These are phyloP conservation scores for Polychaeton citri DNA, from an alignment of 2,329 filamentous ascomycete genomes.

Conservation along the genomic window DNA sequence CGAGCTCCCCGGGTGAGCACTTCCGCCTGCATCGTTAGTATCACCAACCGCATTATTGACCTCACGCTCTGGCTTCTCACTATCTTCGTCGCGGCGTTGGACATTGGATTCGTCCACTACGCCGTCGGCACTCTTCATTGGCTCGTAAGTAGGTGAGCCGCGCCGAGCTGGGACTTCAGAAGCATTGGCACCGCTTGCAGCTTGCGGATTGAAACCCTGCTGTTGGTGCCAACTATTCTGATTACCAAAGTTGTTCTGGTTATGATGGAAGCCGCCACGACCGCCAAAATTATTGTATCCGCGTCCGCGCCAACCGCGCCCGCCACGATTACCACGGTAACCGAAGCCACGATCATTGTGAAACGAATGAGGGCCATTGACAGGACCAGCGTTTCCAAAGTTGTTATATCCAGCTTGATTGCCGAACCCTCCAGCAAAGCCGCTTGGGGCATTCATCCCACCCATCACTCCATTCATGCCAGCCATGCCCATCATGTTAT, in stretches of 20 bases:
- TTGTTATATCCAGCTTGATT: slow-evolving; percentile 39
- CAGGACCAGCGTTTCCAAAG: slow-evolving; percentile 25
- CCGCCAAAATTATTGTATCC: slow-evolving; percentile 8
- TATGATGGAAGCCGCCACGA: slow-evolving; percentile 3
- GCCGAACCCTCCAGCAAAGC: slow-evolving; percentile 31
- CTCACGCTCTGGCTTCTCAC: slow-evolving; percentile 12
- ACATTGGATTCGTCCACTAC: slow-evolving; percentile 4
- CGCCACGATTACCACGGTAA: slow-evolving; percentile 41
- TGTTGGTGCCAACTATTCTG: slow-evolving; percentile 7
- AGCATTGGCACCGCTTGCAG: slow-evolving; percentile 2
- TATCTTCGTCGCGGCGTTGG: slow-evolving; percentile 5
- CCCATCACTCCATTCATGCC: slow-evolving; percentile 54
- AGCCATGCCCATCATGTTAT: slow-evolving; percentile 39
- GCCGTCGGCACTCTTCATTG: slow-evolving; percentile 9
- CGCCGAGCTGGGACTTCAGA: slow-evolving; percentile 8
- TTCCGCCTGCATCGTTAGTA: slow-evolving; percentile 19
- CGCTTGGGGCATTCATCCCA: slow-evolving; percentile 6
- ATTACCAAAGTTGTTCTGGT: slow-evolving; percentile 3
- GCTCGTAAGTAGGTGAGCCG: slow-evolving; percentile 14
- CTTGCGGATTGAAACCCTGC: slow-evolving; percentile 8
- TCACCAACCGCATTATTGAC: slow-evolving; percentile 18
- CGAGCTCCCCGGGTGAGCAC: slow-evolving; percentile 10
- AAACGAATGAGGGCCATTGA: slow-evolving; percentile 23
- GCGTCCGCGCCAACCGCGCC: slow-evolving; percentile 17
- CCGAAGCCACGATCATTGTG: slow-evolving; percentile 56